Percentiles rank a stretch among this genome's conserved stretches.
These are phyloP conservation scores for Solanum hybrid DNA, from an alignment of 305 asterid species.

Conservation along the genomic window DNA sequence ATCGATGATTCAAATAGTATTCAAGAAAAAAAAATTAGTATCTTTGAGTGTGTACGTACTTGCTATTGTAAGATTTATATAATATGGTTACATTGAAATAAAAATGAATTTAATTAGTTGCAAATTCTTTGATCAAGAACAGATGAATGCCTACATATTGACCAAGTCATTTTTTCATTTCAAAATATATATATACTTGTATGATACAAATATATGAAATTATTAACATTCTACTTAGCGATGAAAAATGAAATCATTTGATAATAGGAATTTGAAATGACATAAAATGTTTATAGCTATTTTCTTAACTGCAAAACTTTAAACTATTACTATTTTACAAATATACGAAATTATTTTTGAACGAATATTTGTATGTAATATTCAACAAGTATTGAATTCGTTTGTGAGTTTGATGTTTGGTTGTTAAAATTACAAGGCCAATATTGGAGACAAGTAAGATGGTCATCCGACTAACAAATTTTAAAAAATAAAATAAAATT, in stretches of 20 bases:
- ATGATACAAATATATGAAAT: background rate
- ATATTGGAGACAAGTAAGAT: background rate
- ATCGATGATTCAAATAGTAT: background rate
- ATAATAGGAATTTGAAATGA: background rate
- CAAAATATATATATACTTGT: background rate
- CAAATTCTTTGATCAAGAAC: background rate
- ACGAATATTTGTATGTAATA: background rate
- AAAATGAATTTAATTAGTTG: background rate
- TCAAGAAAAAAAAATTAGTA: background rate
- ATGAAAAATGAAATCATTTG: background rate
- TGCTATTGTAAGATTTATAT: background rate
- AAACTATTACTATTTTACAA: background rate
- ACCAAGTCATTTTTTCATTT: background rate
- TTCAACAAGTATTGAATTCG: background rate
- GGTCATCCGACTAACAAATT: background rate
- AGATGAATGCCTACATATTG: background rate
- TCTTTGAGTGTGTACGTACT: background rate
- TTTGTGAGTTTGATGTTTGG: background rate
- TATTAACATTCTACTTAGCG: background rate
- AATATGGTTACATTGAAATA: background rate
- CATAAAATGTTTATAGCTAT: background rate
- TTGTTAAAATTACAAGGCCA: background rate
- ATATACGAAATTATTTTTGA: background rate
- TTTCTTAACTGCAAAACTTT: background rate
- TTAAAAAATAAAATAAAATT: too few relatives aligned